Conservation (phyloP, 1,139 yeast species). For the Diutina ranongensis region DNA sequence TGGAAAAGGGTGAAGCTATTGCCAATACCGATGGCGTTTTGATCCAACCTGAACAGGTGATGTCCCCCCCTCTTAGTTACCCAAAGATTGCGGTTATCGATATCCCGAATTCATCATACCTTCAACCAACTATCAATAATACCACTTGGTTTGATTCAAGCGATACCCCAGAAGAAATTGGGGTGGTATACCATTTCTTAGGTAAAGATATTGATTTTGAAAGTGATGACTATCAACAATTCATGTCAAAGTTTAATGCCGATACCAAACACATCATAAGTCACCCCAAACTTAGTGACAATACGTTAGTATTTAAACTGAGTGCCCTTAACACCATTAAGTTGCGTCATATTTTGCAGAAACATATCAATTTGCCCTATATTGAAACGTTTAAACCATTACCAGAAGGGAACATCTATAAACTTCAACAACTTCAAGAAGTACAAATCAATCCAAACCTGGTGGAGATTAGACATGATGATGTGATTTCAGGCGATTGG, state of each 20-base stretch:
- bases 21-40: conserved; percentile 45
- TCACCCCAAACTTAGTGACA: conserved; percentile 52
- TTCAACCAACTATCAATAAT: conserved; percentile 29
- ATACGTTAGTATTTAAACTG: conserved; percentile 46
- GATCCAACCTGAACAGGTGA: conserved; percentile 60
- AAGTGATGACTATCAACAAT: conserved; percentile 30
- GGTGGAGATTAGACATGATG: conserved; percentile 14
- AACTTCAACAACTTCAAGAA: conserved; percentile 24
- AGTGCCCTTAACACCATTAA: conserved; percentile 44
- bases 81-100: conserved; percentile 60
- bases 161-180: conserved; percentile 25
- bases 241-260: conserved; percentile 38
- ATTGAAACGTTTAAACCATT: conserved; percentile 15
- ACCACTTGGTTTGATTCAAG: conserved; percentile 18
- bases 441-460: conserved; percentile 18
- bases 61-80: conserved; percentile 49
- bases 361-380: conserved; percentile 41
- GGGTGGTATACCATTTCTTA: conserved; percentile 63
- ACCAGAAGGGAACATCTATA: conserved; percentile 10
- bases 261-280: conserved; percentile 54
- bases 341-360: conserved; percentile 43
- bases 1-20: conserved; percentile 24
- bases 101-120: conserved; percentile 47
- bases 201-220: conserved; percentile 51
- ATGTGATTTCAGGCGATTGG: conserved; percentile 23